phyloP scores from a whole-genome alignment of 2,329 filamentous ascomycete genomes.

The Beauveria sp. region DNA sequence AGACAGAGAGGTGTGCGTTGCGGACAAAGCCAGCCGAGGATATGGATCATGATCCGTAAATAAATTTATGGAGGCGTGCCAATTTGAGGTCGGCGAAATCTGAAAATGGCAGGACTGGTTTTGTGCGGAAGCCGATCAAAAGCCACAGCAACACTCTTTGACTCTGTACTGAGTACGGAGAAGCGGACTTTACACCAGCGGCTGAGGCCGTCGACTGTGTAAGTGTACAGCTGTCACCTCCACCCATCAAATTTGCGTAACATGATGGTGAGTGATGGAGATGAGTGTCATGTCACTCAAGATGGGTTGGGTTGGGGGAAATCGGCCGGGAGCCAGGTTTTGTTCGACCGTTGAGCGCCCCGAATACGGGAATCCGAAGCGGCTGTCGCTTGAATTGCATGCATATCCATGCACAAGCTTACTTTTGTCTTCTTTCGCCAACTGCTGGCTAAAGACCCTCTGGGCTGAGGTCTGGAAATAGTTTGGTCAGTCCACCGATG shows the following conservation, averaged over 20 bases:
- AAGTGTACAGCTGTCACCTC: background rate
- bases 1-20: background rate
- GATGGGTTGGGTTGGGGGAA: background rate
- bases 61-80: too few species aligned
- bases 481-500: background rate
- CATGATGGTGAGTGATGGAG: background rate
- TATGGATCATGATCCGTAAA: background rate
- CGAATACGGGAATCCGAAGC: background rate
- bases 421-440: conserved; percentile 33
- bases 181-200: background rate
- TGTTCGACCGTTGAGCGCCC: background rate
- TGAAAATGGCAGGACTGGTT: background rate
- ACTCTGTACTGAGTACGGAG: too few species aligned
- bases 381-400: background rate
- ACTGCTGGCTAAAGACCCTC: conserved; percentile 33
- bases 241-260: background rate
- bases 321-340: background rate
- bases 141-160: background rate
- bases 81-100: background rate
- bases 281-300: background rate
- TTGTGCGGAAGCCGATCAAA: background rate
- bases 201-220: background rate
- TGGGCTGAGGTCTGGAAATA: conserved; percentile 33
- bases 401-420: background rate
- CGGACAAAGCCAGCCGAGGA: background rate